A percentile compares a stretch with the other conserved stretches of the same genome.
Conservation (phyloP, 169 alveolate species). For the Plasmodium reichenowi region DNA sequence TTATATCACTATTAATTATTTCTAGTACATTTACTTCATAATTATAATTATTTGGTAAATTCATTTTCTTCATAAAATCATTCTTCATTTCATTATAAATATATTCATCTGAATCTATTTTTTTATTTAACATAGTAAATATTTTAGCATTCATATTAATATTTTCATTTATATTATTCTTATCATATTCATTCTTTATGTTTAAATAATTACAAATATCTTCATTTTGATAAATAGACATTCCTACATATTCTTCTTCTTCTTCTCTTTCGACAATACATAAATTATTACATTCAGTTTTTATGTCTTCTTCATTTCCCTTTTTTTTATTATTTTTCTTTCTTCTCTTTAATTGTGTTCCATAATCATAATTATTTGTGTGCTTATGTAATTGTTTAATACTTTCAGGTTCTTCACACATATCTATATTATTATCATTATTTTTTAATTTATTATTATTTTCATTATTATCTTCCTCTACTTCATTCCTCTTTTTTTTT, state of each 20-base stretch:
- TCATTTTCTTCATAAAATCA: conserved; percentile 74
- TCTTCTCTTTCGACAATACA: background rate
- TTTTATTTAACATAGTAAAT: conserved; percentile 42
- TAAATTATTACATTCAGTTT: background rate
- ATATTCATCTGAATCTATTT: conserved; percentile 46
- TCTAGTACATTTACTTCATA: conserved; percentile 64
- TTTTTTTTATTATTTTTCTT: conserved; percentile 21
- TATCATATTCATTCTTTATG: conserved; percentile 19
- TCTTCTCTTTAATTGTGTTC: background rate
- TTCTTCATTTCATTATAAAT: conserved; percentile 63
- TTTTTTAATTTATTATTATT: background rate
- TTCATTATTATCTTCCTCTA: background rate
- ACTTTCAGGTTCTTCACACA: too few species aligned
- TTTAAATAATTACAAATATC: conserved; percentile 57
- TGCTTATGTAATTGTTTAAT: too few species aligned
- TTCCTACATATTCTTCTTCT: conserved; percentile 12
- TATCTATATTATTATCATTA: too few species aligned
- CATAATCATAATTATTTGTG: background rate
- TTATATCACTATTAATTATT: conserved; percentile 29
- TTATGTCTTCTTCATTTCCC: background rate
- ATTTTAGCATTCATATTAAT: conserved; percentile 27
- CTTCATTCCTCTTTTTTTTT: background rate
- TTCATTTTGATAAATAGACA: conserved; percentile 40
- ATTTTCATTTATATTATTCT: background rate
- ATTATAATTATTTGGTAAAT: conserved; percentile 54